Base-by-base conservation (phyloP, 2,329 filamentous ascomycete species). In the Aspergillus pseudonomiae region DNA sequence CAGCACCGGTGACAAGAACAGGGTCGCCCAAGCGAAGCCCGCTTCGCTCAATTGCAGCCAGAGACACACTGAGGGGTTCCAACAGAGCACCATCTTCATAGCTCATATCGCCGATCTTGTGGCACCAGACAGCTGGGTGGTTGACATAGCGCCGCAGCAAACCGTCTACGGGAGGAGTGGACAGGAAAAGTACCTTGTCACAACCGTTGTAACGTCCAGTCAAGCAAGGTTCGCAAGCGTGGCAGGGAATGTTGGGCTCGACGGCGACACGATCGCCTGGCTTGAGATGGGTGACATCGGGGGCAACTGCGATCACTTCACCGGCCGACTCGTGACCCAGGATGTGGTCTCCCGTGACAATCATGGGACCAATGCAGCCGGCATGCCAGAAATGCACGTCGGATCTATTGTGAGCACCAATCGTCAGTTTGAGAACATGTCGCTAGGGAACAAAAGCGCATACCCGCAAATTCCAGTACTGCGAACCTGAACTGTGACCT, bases 351-450 rank as follows among this genome's bases (percentile, higher is more conserved):
- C 86, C 91, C 70, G 86, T 86, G 55, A 98, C 94, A 67, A 97
- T 90, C 94, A 97, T 97, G 70, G 94, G 94, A 32, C 94, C 94
- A 76, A 98, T 98, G 82, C 91, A 92, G 69, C 94, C 94, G 57
- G 91, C 91, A 77, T 96, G 92, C 94, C 94, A 98, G 84, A 98
- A 98, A 82, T 98, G 94, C 62, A 98, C 90, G 79, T 97, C 94
- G 65, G 92, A 96, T 63, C 92, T 94, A 72, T 59, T 16, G 12
- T 11, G 2, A 50, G 21, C 53, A 53, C 39, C 59, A 55, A 48
- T 62, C 26, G 59, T 72, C 53, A 64, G 62, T 57, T 34, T 39
- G 19, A 28, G 26, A 57, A 61, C 43, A 62, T 12, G 9, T 36
- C 39, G 9, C 12, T 12, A 21, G 55, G 58, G 36, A 53, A 45